Evolutionary conservation across 345 rosid species (phyloP).

Genomic region (Pelargonium nanum): DNA sequence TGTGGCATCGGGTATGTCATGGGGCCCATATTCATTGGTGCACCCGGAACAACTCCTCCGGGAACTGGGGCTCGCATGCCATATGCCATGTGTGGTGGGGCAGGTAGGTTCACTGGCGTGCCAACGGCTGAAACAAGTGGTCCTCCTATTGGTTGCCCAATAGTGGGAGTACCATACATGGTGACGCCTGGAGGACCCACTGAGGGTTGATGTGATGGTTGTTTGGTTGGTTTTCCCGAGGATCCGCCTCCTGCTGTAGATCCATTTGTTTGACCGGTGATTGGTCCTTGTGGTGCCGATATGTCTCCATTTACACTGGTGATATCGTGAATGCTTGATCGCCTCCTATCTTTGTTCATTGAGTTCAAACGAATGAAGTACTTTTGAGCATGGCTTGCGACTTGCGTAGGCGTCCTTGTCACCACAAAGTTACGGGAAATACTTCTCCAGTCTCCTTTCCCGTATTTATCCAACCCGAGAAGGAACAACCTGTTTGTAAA

Average conservation of each 20-base stretch:
- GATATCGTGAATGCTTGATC: conserved; percentile 21
- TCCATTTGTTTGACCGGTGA: conserved; percentile 12
- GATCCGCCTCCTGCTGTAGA: conserved; percentile 4
- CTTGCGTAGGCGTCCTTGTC: conserved; percentile 19
- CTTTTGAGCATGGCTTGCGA: conserved; percentile 24
- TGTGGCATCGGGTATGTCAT: not conserved
- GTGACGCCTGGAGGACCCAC: conserved; percentile 1
- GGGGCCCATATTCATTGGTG: not conserved
- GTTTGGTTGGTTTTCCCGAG: conserved; percentile 11
- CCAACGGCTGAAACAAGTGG: conserved; percentile 15
- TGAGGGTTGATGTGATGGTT: conserved; percentile 9
- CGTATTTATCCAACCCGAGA: conserved; percentile 17
- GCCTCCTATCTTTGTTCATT: conserved; percentile 17
- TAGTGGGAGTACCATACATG: conserved; percentile 8
- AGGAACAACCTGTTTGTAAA: conserved; percentile 16
- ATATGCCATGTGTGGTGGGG: not conserved
- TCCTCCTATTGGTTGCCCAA: conserved; percentile 9
- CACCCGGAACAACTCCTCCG: not conserved
- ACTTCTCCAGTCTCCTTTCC: conserved; percentile 21
- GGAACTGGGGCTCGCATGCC: not conserved
- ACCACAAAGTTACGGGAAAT: conserved; percentile 19
- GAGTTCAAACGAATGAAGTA: conserved; percentile 19
- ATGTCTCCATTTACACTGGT: conserved; percentile 15
- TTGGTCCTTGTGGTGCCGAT: conserved; percentile 12
- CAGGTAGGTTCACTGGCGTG: conserved; percentile 14